Base-by-base conservation (phyloP, 768 basidiomycete genomes). In the Suillus hirtellus region DNA sequence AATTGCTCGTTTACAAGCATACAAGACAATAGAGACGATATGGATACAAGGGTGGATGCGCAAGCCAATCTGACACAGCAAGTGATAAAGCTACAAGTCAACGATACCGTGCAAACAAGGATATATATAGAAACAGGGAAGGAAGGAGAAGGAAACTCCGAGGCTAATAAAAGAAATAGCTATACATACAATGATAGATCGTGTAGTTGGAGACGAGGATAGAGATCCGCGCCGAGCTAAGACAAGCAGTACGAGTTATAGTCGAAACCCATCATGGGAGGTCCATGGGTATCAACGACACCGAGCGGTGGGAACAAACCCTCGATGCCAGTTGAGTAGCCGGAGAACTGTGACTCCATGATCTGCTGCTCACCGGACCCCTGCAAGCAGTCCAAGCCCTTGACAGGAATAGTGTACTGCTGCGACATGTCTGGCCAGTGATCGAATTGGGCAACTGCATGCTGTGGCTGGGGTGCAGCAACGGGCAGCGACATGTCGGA, bases 401-500 rank as follows among this genome's bases (percentile, higher is more conserved):
- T 62, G 17, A 60, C 37, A 34, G 43, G 6, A n/a, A 53, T 3
- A 10, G 11, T 19, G 24, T 17, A 43, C 4, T 35, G 60, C n/a
- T 61, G 63, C 0, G 60, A 19, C 3, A 60, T 3, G 1, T 72
- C 70, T 0, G 61, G 65, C 73, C 73, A 73, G 27, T 66, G 42
- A 5, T 75, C 68, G 21, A 69, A 73, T 3, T 58, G 14, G 8
- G 55, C 2, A 0, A 52, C 60, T 0, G 47, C 61, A 14, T 67
- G 68, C 42, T 74, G 72, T 2, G 71, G 73, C 24, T 66, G 70
- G 1, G 74, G 76, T 19, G 75, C 76, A 19, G 67, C 27, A 21
- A 77, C 34, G 0, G 75, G 75, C 0, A 76, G 65, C 15, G 67
- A 59, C 54, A 67, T 67, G 15, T 78, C 75, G 2, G 76, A 72